These are phyloP conservation scores for Sphaerulina musiva DNA, from an alignment of 2,329 filamentous ascomycete genomes.

Conservation along the genomic window DNA sequence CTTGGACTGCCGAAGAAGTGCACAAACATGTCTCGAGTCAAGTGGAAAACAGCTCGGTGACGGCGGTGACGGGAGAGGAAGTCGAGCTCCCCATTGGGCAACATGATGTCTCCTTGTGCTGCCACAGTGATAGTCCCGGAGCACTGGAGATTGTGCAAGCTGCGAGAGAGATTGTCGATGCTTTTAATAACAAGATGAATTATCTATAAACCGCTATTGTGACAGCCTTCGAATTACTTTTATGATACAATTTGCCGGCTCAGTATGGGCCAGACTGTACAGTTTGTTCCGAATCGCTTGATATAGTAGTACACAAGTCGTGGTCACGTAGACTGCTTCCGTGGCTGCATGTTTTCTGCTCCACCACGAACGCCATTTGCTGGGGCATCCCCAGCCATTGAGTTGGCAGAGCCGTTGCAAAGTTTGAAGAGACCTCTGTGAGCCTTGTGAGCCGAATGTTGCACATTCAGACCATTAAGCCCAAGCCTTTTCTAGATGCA, in stretches of 20 bases:
- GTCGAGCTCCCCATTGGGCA: constrained; percentile 38
- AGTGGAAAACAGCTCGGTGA: constrained; percentile 38
- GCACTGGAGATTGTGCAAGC: constrained; percentile 41
- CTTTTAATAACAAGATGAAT: constrained; percentile 34
- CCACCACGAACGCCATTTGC: neutral
- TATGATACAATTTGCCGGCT: neutral
- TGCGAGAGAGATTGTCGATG: constrained; percentile 38
- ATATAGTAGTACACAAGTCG: neutral
- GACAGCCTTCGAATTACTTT: neutral
- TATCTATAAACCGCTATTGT: constrained; percentile 12
- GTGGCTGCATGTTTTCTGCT: neutral
- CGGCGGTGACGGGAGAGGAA: constrained; percentile 38
- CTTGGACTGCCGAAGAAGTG: constrained; percentile 40
- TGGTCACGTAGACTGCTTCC: neutral
- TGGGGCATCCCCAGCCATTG: neutral
- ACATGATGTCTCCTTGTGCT: constrained; percentile 41
- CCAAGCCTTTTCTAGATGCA: constrained; percentile 11
- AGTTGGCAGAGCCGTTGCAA: neutral
- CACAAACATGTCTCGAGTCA: constrained; percentile 38
- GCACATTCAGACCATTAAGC: constrained; percentile 1
- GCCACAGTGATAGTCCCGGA: constrained; percentile 42
- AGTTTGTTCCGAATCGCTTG: neutral
- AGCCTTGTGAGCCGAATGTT: neutral
- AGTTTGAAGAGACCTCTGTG: neutral
- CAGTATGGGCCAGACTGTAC: neutral